These are phyloP conservation scores for Botrytis pseudocinerea DNA, from an alignment of 2,329 filamentous ascomycete genomes.

Conservation along the genomic window DNA sequence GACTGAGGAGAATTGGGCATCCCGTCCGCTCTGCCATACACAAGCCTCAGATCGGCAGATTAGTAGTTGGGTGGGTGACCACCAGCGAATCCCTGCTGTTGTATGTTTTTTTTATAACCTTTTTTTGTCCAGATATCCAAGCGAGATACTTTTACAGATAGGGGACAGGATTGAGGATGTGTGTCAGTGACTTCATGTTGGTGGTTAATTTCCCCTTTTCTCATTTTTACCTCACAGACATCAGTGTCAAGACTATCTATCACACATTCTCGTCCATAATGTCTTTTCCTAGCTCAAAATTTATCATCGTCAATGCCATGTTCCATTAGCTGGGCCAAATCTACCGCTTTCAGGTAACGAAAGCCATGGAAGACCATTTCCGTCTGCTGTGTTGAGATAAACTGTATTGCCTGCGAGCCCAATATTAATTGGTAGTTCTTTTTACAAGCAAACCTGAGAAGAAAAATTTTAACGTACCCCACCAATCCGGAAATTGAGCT, in stretches of 20 bases:
- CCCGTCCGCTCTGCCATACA: slow-evolving; percentile 20
- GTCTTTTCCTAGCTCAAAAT: no score
- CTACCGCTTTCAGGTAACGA: slow-evolving; percentile 15
- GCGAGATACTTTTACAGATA: neutral
- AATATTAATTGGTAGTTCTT: slow-evolving; percentile 55
- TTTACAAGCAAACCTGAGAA: neutral
- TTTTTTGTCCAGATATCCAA: no score
- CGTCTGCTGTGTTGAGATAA: slow-evolving; percentile 34
- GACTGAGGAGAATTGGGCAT: slow-evolving; percentile 7
- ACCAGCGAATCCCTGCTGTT: slow-evolving; percentile 15
- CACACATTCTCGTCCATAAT: neutral
- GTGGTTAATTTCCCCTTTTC: neutral
- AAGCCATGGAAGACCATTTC: slow-evolving; percentile 26
- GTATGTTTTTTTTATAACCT: neutral
- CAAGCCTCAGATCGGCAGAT: slow-evolving; percentile 14
- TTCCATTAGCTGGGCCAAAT: slow-evolving; percentile 12
- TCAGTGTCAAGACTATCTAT: neutral
- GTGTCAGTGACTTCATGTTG: neutral
- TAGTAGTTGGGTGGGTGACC: slow-evolving; percentile 18
- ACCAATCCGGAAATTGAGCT: slow-evolving; percentile 63
- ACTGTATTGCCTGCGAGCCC: slow-evolving; percentile 48
- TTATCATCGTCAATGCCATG: no score
- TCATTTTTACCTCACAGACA: neutral
- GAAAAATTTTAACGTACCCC: slow-evolving; percentile 58
- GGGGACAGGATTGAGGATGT: neutral